Base-by-base conservation (phyloP, 1,284 basidiomycete genomes). In the Anthracocystis walkeri region DNA sequence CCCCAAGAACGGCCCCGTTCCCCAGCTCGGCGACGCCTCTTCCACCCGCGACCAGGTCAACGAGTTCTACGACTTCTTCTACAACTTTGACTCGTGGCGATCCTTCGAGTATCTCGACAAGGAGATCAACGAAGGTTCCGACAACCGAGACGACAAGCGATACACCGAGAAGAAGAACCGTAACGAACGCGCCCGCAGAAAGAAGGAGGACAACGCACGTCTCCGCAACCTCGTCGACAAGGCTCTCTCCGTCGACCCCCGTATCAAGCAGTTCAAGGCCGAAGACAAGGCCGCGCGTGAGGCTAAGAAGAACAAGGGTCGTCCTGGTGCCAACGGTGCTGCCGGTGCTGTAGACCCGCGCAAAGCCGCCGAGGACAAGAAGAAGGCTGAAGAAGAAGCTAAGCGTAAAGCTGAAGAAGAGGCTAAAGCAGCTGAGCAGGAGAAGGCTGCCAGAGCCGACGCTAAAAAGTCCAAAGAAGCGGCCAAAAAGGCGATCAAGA, bases 111-210 rank as follows among this genome's bases (percentile, higher is more conserved):
- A 95, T 89, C 88, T 93, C 80, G 96, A 99, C 88, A 99, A 99
- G 89, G 96, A 99, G 86, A 92, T 94, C 76, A 97, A 97, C 87
- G 96, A 99, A 87, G 96, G 96, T 29, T 93, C 92, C 74, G 96
- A 99, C 86, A 94, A 90, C 85, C 96, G 97, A 77, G 96, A 98
- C 86, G 95, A 99, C 86, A 98, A 99, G 88, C 93, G 97, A 46
- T 97, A 95, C 87, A 94, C 93, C 7, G 97, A 99, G 87, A 98
- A 98, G 90, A 99, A 99, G 90, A 99, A 99, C 91, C 96, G 97
- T 87, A 88, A 93, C 23, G 97, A 99, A 87, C 94, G 97, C 49
- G 92, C 94, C 2, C 90, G 94, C 63, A 90, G 94, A 86, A 99
- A 99, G 89, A 98, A 97, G 90, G 97, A 97, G 84, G 97, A 99